Conservation (phyloP, 768 basidiomycete species). For the Cubamyces sp. region DNA sequence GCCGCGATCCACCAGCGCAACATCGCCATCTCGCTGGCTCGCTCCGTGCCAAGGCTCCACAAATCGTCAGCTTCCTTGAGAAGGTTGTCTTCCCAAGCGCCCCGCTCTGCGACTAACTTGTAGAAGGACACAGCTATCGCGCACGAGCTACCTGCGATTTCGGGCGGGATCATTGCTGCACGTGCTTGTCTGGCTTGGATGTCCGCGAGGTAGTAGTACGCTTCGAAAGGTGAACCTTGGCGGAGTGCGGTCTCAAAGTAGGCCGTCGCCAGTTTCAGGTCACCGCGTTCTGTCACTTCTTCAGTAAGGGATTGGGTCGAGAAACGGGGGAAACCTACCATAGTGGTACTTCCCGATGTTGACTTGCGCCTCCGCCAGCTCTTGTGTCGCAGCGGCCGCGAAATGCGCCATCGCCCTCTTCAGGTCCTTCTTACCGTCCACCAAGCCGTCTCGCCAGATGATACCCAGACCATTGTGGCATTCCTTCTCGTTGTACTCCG, state of each 20-base stretch:
- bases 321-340: constrained; percentile 41
- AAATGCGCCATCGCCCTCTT: constrained; percentile 72
- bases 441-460: constrained; percentile 87
- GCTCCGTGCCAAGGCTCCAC: constrained; percentile 71
- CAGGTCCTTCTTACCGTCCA: constrained; percentile 64
- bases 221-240: constrained; percentile 90
- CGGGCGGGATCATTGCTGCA: constrained; percentile 45
- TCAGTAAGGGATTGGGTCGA: not conserved
- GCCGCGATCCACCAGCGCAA: constrained; percentile 95
- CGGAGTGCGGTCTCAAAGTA: constrained; percentile 87
- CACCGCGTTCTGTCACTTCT: constrained; percentile 60
- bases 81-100: constrained; percentile 83
- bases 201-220: constrained; percentile 90
- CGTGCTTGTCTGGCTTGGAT: constrained; percentile 69
- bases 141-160: constrained; percentile 73
- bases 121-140: constrained; percentile 91
- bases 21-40: constrained; percentile 82
- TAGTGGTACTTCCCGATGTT: constrained; percentile 85
- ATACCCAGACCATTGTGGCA: constrained; percentile 90
- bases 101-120: constrained; percentile 91
- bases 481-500: constrained; percentile 80
- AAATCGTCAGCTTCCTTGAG: constrained; percentile 77
- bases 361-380: constrained; percentile 91
- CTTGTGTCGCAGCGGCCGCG: constrained; percentile 77
- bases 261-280: constrained; percentile 63